Conservation (phyloP, 1,284 basidiomycete genomes). For the Earliella scabrosa region DNA sequence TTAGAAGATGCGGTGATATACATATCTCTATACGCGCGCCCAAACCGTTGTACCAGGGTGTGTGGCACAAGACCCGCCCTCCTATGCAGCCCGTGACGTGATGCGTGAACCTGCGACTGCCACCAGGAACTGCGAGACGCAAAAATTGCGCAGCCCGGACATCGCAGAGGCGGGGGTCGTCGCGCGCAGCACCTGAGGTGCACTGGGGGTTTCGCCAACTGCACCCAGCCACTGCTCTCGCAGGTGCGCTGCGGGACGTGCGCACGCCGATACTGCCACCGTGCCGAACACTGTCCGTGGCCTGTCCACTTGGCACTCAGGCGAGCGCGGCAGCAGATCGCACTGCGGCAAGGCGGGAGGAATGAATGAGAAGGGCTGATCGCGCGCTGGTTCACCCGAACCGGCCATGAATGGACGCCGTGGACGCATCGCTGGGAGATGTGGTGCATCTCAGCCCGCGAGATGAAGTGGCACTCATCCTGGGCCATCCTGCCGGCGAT, state of each 20-base stretch:
- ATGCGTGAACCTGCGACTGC: too few species aligned
- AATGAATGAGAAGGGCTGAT: conserved; percentile 8
- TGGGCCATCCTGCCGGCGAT: neutral
- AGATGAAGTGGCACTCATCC: neutral
- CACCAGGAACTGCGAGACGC: neutral
- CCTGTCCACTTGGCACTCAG: neutral
- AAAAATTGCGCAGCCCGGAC: neutral
- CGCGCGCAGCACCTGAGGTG: neutral
- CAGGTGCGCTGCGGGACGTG: neutral
- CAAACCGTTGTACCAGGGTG: neutral
- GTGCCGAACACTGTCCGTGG: conserved; percentile 17
- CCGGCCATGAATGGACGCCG: conserved; percentile 4
- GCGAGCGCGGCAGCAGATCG: conserved; percentile 3
- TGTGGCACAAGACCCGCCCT: neutral
- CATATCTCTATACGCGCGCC: conserved; percentile 3
- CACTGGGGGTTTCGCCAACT: neutral
- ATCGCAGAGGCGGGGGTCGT: neutral
- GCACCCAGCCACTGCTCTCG: neutral
- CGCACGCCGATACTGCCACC: conserved; percentile 9
- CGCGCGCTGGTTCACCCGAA: conserved; percentile 5
- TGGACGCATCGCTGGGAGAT: neutral
- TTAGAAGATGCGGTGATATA: conserved; percentile 10
- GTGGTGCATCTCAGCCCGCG: neutral
- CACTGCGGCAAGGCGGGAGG: conserved; percentile 1
- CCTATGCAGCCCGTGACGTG: neutral